These are phyloP conservation scores for Lolium rigidum DNA, from an alignment of 176 grass and related monocot genomes.

Conservation along the genomic window DNA sequence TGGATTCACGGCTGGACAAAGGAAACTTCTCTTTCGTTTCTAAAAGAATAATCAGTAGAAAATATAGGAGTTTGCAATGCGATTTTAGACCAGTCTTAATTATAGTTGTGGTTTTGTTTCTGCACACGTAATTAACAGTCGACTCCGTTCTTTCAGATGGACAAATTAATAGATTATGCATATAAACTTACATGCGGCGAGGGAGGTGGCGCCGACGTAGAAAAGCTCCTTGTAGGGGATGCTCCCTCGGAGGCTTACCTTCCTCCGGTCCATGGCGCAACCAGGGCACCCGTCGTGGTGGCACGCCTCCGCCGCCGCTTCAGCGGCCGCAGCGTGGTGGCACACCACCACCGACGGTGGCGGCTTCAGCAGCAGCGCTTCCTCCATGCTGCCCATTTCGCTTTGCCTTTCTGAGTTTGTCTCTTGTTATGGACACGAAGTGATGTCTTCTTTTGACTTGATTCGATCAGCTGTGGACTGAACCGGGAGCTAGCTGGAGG, in stretches of 20 bases:
- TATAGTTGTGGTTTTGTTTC: background rate
- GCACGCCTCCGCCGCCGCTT: background rate
- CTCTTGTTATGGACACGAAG: background rate
- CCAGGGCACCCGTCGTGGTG: slow-evolving; percentile 21
- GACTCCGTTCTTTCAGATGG: background rate
- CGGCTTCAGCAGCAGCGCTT: slow-evolving; percentile 4
- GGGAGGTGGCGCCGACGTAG: background rate
- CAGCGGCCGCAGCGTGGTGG: background rate
- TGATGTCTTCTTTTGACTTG: background rate
- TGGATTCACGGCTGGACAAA: too few relatives aligned
- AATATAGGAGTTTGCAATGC: too few relatives aligned
- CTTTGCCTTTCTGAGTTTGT: background rate
- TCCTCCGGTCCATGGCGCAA: slow-evolving; percentile 2
- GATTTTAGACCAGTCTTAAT: background rate
- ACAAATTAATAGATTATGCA: background rate
- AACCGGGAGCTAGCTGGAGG: background rate
- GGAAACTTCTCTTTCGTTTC: too few relatives aligned
- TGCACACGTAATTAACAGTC: background rate
- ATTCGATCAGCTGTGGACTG: slow-evolving; percentile 30
- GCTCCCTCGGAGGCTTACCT: background rate
- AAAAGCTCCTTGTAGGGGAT: slow-evolving; percentile 27
- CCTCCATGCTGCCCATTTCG: background rate
- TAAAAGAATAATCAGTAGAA: too few relatives aligned
- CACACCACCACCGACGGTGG: slow-evolving; percentile 7
- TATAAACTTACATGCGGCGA: background rate